Evolutionary conservation across 768 basidiomycete genomes (phyloP), one percentile per base, ranked within the genome.

Genomic region (Xanthoconium stramineum): DNA sequence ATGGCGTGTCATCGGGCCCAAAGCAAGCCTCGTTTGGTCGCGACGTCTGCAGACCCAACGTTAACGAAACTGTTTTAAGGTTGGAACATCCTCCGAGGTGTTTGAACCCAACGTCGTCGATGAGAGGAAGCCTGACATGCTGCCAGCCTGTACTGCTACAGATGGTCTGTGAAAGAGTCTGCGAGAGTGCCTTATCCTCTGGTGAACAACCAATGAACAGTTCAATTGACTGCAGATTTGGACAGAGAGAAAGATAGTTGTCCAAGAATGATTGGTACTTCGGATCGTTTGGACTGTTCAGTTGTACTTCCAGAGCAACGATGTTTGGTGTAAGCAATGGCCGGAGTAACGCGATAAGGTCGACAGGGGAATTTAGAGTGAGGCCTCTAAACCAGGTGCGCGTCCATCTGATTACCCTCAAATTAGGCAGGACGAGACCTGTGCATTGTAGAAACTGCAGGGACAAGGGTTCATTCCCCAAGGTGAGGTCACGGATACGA

Each of bases 361-460:
- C 5, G 42, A 24, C 11, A 0, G 11, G 6, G 20, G 10, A 40
- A 3, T 24, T 24, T 2, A 4, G 4, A 24, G 4, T 24, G 24
- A 4, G 24, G 24, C 17, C n/a, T n/a, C 13, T 19, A 13, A 5
- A 10, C 3, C 0, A 2, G 42, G 42, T 11, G 13, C 2, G 15
- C 17, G 10, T 29, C 57, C 57, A 59, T 42, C 44, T 45, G 35
- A 45, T 19, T 17, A 50, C 48, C 48, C n/a, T 51, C 13, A 51
- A 19, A 35, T 51, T 45, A 3, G 51, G 43, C 11, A 37, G 35
- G 12, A 36, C 17, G 9, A 52, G 35, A 9, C 28, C 28, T 3
- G 33, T 52, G 9, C 9, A 28, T n/a, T 36, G 33, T 42, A 36
- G 2, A 45, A 45, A 52, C 14, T 20, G n/a, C 8, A 40, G 28